Conservation (phyloP, 305 asterid species). For the Lippia alba region DNA sequence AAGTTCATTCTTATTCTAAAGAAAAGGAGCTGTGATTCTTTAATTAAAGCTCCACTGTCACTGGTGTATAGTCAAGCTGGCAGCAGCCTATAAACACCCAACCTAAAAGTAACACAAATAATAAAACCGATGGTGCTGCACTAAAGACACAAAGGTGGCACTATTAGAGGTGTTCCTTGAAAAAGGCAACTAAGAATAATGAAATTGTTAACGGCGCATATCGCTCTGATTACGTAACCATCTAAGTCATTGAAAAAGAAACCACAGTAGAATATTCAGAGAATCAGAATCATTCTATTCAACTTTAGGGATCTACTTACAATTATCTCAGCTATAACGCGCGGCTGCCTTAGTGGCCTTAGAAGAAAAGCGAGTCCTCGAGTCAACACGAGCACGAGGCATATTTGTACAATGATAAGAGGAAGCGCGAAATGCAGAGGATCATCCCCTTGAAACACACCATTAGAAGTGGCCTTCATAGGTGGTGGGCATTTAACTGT, state of each 20-base stretch:
- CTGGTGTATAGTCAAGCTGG: not conserved
- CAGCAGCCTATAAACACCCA: not conserved
- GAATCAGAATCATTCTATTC: not conserved
- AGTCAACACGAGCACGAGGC: slow-evolving; percentile 64
- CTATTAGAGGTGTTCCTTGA: not conserved
- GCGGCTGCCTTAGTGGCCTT: slow-evolving; percentile 81
- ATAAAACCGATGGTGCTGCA: slow-evolving; percentile 3
- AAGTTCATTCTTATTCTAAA: not conserved
- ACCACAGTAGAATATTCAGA: not conserved
- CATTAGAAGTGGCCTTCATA: slow-evolving; percentile 87
- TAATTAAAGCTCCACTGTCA: not conserved
- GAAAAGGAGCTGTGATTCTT: not conserved
- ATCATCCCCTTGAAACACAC: slow-evolving; percentile 79
- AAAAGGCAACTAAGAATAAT: not conserved
- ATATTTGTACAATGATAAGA: slow-evolving; percentile 73
- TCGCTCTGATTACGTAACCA: too few species aligned
- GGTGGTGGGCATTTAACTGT: slow-evolving; percentile 56
- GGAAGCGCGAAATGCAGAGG: slow-evolving; percentile 86
- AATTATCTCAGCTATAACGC: slow-evolving; percentile 85
- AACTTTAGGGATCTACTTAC: slow-evolving; percentile 44
- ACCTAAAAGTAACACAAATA: not conserved
- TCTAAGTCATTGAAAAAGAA: not conserved
- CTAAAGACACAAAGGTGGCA: slow-evolving; percentile 14
- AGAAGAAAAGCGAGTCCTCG: slow-evolving; percentile 71
- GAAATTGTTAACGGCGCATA: not conserved